These are phyloP conservation scores for Ambrosia trifida DNA, from an alignment of 129 eudicot species.

Conservation along the genomic window DNA sequence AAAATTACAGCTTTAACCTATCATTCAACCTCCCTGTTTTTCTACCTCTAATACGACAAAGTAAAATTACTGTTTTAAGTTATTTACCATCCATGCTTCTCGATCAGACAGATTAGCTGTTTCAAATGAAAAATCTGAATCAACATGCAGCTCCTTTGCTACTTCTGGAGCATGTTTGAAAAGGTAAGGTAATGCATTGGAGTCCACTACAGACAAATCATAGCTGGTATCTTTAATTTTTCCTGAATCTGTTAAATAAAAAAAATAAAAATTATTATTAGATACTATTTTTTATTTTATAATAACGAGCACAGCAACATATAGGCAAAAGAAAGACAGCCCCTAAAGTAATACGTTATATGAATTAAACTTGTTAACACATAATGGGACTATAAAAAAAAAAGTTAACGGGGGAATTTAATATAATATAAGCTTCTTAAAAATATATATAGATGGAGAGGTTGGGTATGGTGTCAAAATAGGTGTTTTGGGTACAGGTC, in stretches of 20 bases:
- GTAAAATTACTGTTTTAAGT: neutral
- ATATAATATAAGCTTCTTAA: neutral
- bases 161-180: slow-evolving; percentile 86
- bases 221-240: slow-evolving; percentile 59
- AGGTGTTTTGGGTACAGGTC: neutral
- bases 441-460: too few relatives aligned
- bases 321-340: neutral
- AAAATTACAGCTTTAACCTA: neutral
- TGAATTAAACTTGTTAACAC: too few relatives aligned
- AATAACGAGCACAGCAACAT: neutral
- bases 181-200: slow-evolving; percentile 77
- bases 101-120: slow-evolving; percentile 46
- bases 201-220: slow-evolving; percentile 80
- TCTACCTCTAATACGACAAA: neutral
- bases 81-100: slow-evolving; percentile 76
- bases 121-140: slow-evolving; percentile 53
- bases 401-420: neutral
- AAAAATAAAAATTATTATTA: slow-evolving; percentile 7
- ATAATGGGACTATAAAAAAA: neutral
- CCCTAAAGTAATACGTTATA: too few relatives aligned
- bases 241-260: slow-evolving; percentile 52
- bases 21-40: neutral
- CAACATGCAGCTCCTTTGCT: slow-evolving; percentile 56
- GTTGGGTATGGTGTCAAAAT: neutral
- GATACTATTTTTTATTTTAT: neutral